phyloP scores from a whole-genome alignment of 2,329 filamentous ascomycete genomes.

The Ophiostoma himal-ulmi region DNA sequence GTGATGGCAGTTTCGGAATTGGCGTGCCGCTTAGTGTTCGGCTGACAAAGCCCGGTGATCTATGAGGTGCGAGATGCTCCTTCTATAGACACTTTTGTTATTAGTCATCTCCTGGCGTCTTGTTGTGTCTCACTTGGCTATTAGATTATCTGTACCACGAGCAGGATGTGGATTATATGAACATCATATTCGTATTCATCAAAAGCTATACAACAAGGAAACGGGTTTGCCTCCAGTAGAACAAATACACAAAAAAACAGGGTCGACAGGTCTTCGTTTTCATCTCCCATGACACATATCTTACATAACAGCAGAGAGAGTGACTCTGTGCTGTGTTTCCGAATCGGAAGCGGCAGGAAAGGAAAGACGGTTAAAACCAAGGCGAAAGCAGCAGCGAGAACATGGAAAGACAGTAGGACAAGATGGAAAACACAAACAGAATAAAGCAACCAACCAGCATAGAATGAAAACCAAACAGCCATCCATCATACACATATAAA shows the following conservation, averaged over 20 bases:
- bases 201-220: constrained; percentile 1
- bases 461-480: neutral
- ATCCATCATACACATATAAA: neutral
- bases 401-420: neutral
- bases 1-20: neutral
- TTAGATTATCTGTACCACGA: neutral
- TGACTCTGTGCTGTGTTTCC: no score
- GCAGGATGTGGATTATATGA: neutral
- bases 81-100: neutral
- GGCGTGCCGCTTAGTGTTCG: constrained; percentile 25
- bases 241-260: neutral
- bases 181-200: constrained; percentile 3
- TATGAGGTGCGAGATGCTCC: neutral
- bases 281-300: constrained; percentile 7
- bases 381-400: no score
- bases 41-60: constrained; percentile 8
- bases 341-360: no score
- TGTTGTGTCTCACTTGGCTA: neutral
- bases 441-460: neutral
- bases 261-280: constrained; percentile 1
- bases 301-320: neutral
- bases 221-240: neutral
- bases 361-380: neutral
- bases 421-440: neutral
- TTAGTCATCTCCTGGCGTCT: neutral